phyloP scores from a whole-genome alignment of 148 eudicot species.

The Rhododendron vialii region DNA sequence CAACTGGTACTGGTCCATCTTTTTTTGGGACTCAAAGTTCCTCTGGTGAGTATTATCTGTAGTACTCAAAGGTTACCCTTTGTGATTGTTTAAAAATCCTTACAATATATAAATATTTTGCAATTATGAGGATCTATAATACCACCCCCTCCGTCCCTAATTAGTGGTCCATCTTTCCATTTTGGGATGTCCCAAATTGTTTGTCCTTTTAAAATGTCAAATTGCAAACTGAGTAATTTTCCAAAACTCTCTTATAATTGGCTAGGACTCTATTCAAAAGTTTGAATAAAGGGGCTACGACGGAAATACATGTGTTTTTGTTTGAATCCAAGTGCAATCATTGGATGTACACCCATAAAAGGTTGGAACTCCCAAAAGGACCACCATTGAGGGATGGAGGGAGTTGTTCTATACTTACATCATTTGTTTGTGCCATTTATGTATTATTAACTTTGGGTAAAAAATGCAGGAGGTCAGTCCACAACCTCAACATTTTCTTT shows the following conservation, averaged over 20 bases:
- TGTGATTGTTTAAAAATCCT: background rate
- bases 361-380: background rate
- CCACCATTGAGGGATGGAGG: background rate
- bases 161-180: background rate
- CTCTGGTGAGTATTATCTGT: background rate
- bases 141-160: background rate
- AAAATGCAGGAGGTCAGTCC: constrained; percentile 12
- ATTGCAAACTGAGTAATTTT: background rate
- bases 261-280: background rate
- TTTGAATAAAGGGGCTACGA: background rate
- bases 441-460: background rate
- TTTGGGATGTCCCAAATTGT: background rate
- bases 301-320: background rate
- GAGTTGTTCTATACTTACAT: background rate
- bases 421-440: background rate
- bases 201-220: background rate
- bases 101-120: background rate
- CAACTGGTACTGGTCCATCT: background rate
- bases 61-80: background rate
- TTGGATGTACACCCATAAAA: background rate
- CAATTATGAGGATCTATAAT: background rate
- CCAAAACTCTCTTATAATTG: background rate
- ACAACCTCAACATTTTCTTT: background rate
- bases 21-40: background rate
- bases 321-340: background rate